A percentile compares a stretch with the other conserved stretches of the same genome.
phyloP scores from a whole-genome alignment of 352 stramenopile genomes.

The Phytophthora cactorum region DNA sequence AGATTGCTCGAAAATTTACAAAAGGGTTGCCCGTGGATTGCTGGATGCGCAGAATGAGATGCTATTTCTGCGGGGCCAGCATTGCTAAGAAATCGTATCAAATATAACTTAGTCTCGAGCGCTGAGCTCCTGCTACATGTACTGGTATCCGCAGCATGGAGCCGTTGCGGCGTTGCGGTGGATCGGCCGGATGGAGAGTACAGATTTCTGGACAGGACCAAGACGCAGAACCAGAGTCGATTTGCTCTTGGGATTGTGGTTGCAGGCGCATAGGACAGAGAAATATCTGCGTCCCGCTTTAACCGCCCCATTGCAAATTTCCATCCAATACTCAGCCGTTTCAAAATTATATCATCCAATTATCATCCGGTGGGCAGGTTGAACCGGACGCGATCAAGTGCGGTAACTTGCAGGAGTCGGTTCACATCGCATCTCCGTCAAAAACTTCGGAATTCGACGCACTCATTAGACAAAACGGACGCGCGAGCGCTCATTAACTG shows the following conservation, averaged over 20 bases:
- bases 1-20: neutral
- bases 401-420: slow-evolving; percentile 25
- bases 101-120: neutral
- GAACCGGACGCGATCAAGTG: slow-evolving; percentile 2
- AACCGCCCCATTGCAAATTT: slow-evolving; percentile 3
- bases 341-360: slow-evolving; percentile 1
- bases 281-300: slow-evolving; percentile 4
- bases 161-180: slow-evolving; percentile 16
- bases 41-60: neutral
- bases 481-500: neutral
- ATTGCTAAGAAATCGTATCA: neutral
- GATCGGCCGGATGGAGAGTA: slow-evolving; percentile 15
- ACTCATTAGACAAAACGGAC: slow-evolving; percentile 24
- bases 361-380: neutral
- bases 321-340: slow-evolving; percentile 7
- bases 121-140: neutral
- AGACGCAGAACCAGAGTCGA: slow-evolving; percentile 14
- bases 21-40: neutral
- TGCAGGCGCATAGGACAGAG: slow-evolving; percentile 3
- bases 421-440: slow-evolving; percentile 19
- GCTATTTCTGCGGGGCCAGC: neutral
- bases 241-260: slow-evolving; percentile 22
- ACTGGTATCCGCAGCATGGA: too few relatives aligned
- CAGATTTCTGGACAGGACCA: slow-evolving; percentile 27
- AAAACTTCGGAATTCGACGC: slow-evolving; percentile 8